phyloP scores from a whole-genome alignment of 306 rosid species.

The Quercus cerris region DNA sequence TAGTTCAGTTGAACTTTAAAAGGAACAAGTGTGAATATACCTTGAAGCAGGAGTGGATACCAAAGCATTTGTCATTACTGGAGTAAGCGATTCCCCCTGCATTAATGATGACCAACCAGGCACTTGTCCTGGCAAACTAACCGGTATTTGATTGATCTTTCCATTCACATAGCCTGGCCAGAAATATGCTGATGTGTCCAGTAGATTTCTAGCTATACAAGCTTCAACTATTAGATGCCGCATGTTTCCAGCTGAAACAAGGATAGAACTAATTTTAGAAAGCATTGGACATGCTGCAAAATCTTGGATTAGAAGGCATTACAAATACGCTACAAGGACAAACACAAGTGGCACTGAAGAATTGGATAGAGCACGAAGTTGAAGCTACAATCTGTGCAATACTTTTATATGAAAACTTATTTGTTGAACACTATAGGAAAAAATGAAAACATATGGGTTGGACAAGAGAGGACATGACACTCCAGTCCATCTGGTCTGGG shows the following conservation, averaged over 20 bases:
- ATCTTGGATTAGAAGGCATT: background rate
- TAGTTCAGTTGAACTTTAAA: background rate
- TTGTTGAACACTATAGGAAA: background rate
- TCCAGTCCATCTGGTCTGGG: background rate
- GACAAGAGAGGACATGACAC: background rate
- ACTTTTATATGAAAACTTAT: background rate
- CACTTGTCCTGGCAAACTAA: conserved; percentile 62
- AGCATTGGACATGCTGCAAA: background rate
- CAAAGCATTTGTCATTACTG: conserved; percentile 61
- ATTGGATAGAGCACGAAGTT: background rate
- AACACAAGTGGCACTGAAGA: background rate
- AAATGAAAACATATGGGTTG: background rate
- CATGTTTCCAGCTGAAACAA: conserved; percentile 87
- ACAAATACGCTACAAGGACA: conserved; percentile 3
- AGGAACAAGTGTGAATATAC: conserved; percentile 34
- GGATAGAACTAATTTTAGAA: conserved; percentile 1
- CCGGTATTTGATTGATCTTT: conserved; percentile 64
- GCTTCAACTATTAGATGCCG: conserved; percentile 96
- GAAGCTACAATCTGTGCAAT: background rate
- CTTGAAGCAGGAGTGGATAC: conserved; percentile 91
- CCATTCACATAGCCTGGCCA: conserved; percentile 94
- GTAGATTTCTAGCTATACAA: conserved; percentile 82
- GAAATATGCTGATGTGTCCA: conserved; percentile 82
- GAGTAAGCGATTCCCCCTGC: conserved; percentile 75
- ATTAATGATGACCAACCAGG: conserved; percentile 88